Percentiles rank a stretch among this genome's conserved stretches.
Conservation (phyloP, 2,329 filamentous ascomycete species). For the Mycosphaerelloides madeirae region DNA sequence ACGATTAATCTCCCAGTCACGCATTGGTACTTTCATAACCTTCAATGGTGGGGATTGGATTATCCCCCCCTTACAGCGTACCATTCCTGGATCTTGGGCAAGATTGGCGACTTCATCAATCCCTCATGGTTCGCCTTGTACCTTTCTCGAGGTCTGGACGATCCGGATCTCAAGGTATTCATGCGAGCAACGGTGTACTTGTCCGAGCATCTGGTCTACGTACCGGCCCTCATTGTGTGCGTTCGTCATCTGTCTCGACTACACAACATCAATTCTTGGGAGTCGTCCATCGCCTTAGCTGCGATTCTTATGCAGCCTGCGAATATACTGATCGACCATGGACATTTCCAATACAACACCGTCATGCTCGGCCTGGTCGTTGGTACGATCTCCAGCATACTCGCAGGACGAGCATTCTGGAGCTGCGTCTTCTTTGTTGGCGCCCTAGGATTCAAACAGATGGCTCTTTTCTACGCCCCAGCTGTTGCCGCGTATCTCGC, state of each 20-base stretch:
- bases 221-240: constrained; percentile 82
- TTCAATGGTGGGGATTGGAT: constrained; percentile 96
- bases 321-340: constrained; percentile 87
- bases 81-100: constrained; percentile 92
- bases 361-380: constrained; percentile 93
- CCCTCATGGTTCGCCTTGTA: constrained; percentile 83
- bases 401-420: constrained; percentile 82
- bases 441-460: constrained; percentile 96
- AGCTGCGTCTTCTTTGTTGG: constrained; percentile 88
- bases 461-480: constrained; percentile 96
- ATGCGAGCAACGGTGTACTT: constrained; percentile 90
- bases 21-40: constrained; percentile 96
- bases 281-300: constrained; percentile 75
- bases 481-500: constrained; percentile 87
- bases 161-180: constrained; percentile 78
- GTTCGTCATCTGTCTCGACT: constrained; percentile 73
- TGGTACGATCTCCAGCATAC: constrained; percentile 80
- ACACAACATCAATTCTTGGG: constrained; percentile 71
- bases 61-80: constrained; percentile 97
- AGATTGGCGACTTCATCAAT: constrained; percentile 73
- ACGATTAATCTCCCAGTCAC: constrained; percentile 83
- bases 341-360: constrained; percentile 96
- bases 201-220: constrained; percentile 84
- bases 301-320: constrained; percentile 90
- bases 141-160: constrained; percentile 74